phyloP scores from a whole-genome alignment of 2,329 filamentous ascomycete species.

The Fusarium nygamai region DNA sequence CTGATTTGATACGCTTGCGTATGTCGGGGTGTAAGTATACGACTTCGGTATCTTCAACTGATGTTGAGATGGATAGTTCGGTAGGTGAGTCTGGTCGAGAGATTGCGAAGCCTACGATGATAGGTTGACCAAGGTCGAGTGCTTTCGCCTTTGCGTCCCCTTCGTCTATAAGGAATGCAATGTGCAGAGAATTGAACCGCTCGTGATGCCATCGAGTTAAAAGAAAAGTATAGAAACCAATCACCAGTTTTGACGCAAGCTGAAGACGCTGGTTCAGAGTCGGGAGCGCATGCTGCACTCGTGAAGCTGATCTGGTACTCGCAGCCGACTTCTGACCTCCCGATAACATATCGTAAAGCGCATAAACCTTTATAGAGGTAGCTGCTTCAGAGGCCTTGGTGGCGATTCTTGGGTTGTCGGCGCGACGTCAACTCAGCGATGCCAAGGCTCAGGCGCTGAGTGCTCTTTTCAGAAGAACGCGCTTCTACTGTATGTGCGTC shows the following conservation, averaged over 20 bases:
- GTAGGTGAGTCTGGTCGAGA: background rate
- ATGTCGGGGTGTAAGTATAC: background rate
- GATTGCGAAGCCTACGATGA: background rate
- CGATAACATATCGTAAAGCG: background rate
- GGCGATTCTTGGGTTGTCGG: accelerated
- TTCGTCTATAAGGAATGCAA: background rate
- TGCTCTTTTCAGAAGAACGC: background rate
- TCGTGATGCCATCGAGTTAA: slow-evolving; percentile 1
- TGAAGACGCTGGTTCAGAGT: background rate
- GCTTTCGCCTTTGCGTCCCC: accelerated
- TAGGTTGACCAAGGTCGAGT: background rate
- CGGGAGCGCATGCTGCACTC: background rate
- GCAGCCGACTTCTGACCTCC: background rate
- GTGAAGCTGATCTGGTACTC: background rate
- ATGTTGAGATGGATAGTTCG: background rate
- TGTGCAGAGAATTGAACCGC: background rate
- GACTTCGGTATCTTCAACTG: background rate
- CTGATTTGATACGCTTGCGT: background rate
- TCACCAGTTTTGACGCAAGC: background rate
- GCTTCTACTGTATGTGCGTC: background rate
- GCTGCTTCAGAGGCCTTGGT: background rate
- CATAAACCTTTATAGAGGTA: background rate
- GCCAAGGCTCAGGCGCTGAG: background rate
- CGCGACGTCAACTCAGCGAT: background rate
- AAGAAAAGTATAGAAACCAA: background rate